Evolutionary conservation across 805 yeast species (phyloP).

Genomic region (Starmerella bombi): DNA sequence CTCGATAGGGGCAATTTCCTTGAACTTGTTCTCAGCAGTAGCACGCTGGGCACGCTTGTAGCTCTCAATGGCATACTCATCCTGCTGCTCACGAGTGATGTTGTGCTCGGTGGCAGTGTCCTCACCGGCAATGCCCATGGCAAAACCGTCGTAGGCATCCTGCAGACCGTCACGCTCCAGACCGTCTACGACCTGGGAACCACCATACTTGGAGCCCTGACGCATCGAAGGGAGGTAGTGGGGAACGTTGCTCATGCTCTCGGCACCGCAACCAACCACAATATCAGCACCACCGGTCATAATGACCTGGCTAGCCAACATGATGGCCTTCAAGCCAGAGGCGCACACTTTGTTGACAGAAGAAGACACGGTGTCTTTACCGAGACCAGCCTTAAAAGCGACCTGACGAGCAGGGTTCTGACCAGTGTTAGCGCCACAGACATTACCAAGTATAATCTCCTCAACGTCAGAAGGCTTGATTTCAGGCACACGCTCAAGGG

Average conservation of each 20-base stretch:
- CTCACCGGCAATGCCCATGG: conserved; percentile 97
- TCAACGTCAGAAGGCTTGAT: conserved; percentile 19
- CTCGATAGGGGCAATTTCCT: conserved; percentile 77
- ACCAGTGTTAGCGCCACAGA: conserved; percentile 82
- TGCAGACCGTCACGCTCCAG: conserved; percentile 81
- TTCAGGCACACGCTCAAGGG: conserved; percentile 20
- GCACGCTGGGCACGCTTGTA: conserved; percentile 81
- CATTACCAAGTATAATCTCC: conserved; percentile 57
- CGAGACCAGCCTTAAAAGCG: conserved; percentile 77
- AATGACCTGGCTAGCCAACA: conserved; percentile 81
- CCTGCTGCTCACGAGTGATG: conserved; percentile 76
- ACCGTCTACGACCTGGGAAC: conserved; percentile 67
- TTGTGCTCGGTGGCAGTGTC: conserved; percentile 78
- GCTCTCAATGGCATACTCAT: conserved; percentile 69
- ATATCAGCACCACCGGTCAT: conserved; percentile 81
- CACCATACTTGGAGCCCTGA: conserved; percentile 83
- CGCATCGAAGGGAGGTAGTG: conserved; percentile 81
- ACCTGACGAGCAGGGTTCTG: conserved; percentile 99
- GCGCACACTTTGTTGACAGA: conserved; percentile 96
- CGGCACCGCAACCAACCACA: conserved; percentile 95
- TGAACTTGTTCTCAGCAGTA: conserved; percentile 65
- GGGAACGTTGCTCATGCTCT: conserved; percentile 92
- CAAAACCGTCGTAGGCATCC: conserved; percentile 76
- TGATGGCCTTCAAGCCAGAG: conserved; percentile 84
- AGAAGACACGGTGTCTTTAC: conserved; percentile 68